Percentiles rank a stretch among this genome's conserved stretches.
These are phyloP conservation scores for Arctostaphylos glauca DNA, from an alignment of 148 eudicot species.

Conservation along the genomic window DNA sequence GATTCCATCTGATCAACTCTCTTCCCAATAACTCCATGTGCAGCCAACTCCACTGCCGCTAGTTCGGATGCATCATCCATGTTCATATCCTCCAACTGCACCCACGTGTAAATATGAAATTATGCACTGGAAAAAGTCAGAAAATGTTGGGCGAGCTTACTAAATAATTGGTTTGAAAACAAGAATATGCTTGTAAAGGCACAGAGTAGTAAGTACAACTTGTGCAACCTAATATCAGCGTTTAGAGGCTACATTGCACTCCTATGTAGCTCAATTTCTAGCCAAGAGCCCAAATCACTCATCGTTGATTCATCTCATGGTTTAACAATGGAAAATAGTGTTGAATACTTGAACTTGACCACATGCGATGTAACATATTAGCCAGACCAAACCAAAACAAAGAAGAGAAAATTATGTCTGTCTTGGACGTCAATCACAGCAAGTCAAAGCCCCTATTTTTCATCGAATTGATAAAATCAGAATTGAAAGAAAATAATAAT, in stretches of 20 bases:
- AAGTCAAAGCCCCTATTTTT: background rate
- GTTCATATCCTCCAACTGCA: slow-evolving; percentile 85
- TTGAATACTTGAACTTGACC: background rate
- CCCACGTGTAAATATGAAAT: slow-evolving; percentile 1
- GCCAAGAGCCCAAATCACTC: background rate
- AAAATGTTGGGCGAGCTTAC: background rate
- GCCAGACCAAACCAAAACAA: background rate
- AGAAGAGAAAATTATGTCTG: background rate
- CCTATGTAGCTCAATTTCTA: background rate
- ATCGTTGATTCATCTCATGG: background rate
- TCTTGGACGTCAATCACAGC: background rate
- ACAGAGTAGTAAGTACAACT: background rate
- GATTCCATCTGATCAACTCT: slow-evolving; percentile 97
- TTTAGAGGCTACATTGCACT: background rate
- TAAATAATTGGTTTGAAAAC: background rate
- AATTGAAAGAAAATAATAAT: no score
- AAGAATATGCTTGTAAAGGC: background rate
- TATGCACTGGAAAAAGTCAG: background rate
- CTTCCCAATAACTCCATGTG: slow-evolving; percentile 97
- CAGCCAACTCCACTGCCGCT: slow-evolving; percentile 85
- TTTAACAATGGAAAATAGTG: background rate
- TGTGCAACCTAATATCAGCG: background rate
- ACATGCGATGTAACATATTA: background rate
- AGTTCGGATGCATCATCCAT: slow-evolving; percentile 89
- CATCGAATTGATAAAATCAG: no score